Conservation (phyloP, 768 basidiomycete species). For the Auricularia sp. region DNA sequence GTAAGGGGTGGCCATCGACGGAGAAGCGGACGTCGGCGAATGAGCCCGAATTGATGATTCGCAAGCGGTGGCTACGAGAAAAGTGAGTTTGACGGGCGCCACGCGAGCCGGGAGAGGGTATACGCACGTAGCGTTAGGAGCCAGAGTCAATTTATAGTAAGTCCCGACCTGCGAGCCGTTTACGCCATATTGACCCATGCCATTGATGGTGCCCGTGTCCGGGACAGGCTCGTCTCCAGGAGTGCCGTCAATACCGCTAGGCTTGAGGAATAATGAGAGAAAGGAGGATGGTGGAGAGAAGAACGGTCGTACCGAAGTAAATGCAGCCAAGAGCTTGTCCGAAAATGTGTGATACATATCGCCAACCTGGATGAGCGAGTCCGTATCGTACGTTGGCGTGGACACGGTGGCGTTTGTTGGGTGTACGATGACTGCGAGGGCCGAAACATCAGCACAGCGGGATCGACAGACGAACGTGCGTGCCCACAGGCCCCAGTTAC, state of each 20-base stretch:
- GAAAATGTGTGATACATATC: slow-evolving; percentile 18
- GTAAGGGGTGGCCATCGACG: slow-evolving; percentile 38
- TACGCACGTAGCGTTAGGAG: slow-evolving; percentile 21
- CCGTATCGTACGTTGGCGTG: slow-evolving; percentile 30
- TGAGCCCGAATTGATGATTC: slow-evolving; percentile 38
- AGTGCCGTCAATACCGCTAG: slow-evolving; percentile 21
- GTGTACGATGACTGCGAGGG: slow-evolving; percentile 32
- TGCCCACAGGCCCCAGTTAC: slow-evolving; percentile 27
- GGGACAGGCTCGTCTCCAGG: slow-evolving; percentile 29
- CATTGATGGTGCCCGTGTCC: slow-evolving; percentile 28
- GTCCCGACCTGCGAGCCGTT: slow-evolving; percentile 17
- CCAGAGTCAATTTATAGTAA: slow-evolving; percentile 26
- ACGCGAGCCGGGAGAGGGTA: neutral
- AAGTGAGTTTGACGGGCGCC: neutral
- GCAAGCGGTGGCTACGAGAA: slow-evolving; percentile 31
- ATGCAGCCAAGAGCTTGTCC: neutral
- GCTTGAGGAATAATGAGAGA: slow-evolving; percentile 10
- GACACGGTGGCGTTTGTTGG: slow-evolving; percentile 24
- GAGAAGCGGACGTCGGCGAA: slow-evolving; percentile 38
- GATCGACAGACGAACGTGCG: neutral
- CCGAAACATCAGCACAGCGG: neutral
- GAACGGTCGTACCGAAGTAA: neutral
- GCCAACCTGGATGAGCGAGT: slow-evolving; percentile 27
- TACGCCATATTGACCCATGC: slow-evolving; percentile 23
- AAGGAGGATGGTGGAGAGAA: neutral